These are phyloP conservation scores for Epichloe sibirici DNA, from an alignment of 2,329 filamentous ascomycete species.

Conservation along the genomic window DNA sequence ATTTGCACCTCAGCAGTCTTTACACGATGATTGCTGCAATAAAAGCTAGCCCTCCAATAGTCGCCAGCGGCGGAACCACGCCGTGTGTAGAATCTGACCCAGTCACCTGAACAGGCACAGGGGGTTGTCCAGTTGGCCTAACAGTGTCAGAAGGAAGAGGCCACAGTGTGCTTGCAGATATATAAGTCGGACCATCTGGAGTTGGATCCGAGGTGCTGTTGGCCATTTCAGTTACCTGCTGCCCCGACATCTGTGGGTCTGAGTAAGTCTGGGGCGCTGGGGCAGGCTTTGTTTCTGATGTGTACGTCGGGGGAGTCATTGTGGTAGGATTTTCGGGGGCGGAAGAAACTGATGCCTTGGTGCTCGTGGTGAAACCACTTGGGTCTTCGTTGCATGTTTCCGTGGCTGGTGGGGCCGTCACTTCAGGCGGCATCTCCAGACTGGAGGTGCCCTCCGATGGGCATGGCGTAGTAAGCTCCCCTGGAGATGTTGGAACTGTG, in stretches of 20 bases:
- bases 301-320: not conserved
- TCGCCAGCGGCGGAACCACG: conserved; percentile 11
- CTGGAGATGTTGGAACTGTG: not conserved
- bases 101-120: conserved; percentile 15
- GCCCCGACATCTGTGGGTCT: not conserved
- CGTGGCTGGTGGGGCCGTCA: not conserved
- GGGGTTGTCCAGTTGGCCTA: conserved; percentile 10
- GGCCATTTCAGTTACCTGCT: conserved; percentile 5
- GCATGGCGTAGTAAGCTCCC: conserved; percentile 1
- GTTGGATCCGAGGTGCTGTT: conserved; percentile 5
- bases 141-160: conserved; percentile 11
- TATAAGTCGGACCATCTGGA: conserved; percentile 5
- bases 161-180: conserved; percentile 14
- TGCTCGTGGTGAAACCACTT: not conserved
- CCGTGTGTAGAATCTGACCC: conserved; percentile 15
- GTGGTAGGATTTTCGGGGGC: not conserved
- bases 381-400: conserved; percentile 2
- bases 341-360: not conserved
- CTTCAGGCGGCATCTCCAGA: not conserved
- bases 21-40: conserved; percentile 16
- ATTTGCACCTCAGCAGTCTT: not conserved
- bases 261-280: conserved; percentile 2
- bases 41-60: conserved; percentile 15
- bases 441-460: not conserved
- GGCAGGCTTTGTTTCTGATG: not conserved